A percentile compares a stretch with the other conserved stretches of the same genome.
phyloP scores from a whole-genome alignment of 805 yeast species.

The Aciculoconidium aculeatum region DNA sequence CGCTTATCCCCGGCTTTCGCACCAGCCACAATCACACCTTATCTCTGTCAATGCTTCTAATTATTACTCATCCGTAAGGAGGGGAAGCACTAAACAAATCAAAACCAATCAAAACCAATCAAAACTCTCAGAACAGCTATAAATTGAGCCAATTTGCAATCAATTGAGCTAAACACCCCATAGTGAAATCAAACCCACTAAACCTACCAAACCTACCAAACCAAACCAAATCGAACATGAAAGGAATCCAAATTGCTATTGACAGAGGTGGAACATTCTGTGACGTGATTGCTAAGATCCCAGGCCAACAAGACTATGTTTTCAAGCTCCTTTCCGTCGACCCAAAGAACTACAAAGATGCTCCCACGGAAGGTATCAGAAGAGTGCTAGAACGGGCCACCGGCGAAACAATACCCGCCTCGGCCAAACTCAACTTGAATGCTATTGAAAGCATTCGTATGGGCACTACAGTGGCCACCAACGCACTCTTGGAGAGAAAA shows the following conservation, averaged over 20 bases:
- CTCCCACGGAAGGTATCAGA: conserved; percentile 89
- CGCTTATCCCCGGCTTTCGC: no score
- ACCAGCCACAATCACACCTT: no score
- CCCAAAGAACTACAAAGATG: conserved; percentile 81
- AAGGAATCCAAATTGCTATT: conserved; percentile 27
- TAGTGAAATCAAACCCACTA: no score
- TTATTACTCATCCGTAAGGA: no score
- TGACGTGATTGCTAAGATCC: conserved; percentile 53
- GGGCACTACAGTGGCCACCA: conserved; percentile 97
- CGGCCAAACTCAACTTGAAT: conserved; percentile 50
- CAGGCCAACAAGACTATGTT: conserved; percentile 51
- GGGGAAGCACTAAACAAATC: no score
- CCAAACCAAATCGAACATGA: no score
- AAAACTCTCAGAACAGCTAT: no score
- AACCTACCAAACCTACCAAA: no score
- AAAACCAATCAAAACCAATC: no score
- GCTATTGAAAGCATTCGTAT: conserved; percentile 65
- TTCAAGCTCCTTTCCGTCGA: conserved; percentile 84
- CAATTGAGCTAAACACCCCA: no score
- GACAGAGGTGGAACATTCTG: conserved; percentile 86
- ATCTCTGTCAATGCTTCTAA: no score
- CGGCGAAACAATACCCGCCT: conserved; percentile 50
- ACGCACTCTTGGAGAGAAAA: conserved; percentile 86
- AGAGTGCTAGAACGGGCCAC: conserved; percentile 61
- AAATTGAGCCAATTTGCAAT: no score